Evolutionary conservation across 179 eudicot species (phyloP), one percentile per base, ranked within the genome.

Genomic region (Vitellaria paradoxa): DNA sequence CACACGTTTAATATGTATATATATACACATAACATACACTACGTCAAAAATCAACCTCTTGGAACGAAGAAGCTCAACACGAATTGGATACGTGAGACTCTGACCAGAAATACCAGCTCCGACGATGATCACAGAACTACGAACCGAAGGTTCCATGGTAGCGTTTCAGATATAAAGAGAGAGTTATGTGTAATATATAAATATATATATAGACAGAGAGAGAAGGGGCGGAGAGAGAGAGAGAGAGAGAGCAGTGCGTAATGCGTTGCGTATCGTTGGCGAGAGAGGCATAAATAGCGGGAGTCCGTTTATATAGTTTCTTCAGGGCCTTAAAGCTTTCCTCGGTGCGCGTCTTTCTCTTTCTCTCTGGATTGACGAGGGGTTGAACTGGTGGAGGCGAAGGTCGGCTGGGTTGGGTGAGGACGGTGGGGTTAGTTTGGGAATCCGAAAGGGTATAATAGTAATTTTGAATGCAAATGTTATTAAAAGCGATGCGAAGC

Each of bases 41-140:
- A 20, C 11, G 37, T 49, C 9, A 69, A 52, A 47, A 42, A 42
- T 69, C 57, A n/a, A 20, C 13, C 4, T 56, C 13, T 68, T 20
- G 26, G 3, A 45, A 67, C 49, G 18, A 42, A 42, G 3, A 42
- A 42, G 45, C 45, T 42, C 3, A 42, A 42, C 45, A 42, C 6
- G 5, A 42, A 42, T 42, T 3, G 45, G 6, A 5, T 18, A 17
- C 7, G 20, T 5, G 17, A 10, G 14, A n/a, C 15, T 9, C 68
- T 65, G 24, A 89, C 98, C 98, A 78, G 98, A 94, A 70, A 92
- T 84, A 14, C 98, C 98, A 30, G 98, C 98, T 17, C 98, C 98
- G 82, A 94, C 85, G 70, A 94, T 83, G 77, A 94, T 88, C 12
- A 91, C 96, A 40, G 93, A 90, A 81, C 82, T 86, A 6, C 85